Percentiles rank a stretch among this genome's conserved stretches.
Conservation (phyloP, 2,329 filamentous ascomycete genomes). For the Hirsutella minnesotensis region DNA sequence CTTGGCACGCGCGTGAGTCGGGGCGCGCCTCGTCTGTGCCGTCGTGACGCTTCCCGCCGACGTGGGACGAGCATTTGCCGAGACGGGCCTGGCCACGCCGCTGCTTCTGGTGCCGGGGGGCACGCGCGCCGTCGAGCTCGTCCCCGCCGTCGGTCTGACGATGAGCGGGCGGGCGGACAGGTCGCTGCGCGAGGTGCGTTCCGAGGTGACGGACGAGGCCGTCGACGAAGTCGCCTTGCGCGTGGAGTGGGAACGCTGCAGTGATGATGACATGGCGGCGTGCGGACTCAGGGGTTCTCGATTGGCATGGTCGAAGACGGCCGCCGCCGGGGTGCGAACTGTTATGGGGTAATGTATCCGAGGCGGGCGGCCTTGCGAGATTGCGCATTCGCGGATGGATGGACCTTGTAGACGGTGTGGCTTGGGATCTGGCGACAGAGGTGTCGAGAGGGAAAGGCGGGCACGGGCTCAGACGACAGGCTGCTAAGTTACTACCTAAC, state of each 20-base stretch:
- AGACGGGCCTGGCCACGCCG: conserved; percentile 2
- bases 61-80: conserved; percentile 15
- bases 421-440: too few relatives aligned
- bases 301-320: too few relatives aligned
- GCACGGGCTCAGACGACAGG: too few relatives aligned
- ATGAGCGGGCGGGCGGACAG: conserved; percentile 38
- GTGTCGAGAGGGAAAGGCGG: too few relatives aligned
- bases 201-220: conserved; percentile 3
- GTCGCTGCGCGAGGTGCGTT: conserved; percentile 17
- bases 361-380: too few relatives aligned
- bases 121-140: conserved; percentile 17
- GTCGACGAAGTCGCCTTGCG: conserved; percentile 19
- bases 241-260: conserved; percentile 35
- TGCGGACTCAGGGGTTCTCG: not conserved
- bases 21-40: conserved; percentile 9
- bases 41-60: conserved; percentile 15
- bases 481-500: too few relatives aligned
- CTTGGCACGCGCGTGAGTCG: conserved; percentile 18
- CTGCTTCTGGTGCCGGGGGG: conserved; percentile 1
- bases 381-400: too few relatives aligned
- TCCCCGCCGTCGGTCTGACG: conserved; percentile 26
- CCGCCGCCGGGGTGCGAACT: too few relatives aligned
- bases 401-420: too few relatives aligned
- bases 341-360: too few relatives aligned
- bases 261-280: conserved; percentile 25